A percentile compares a stretch with the other conserved stretches of the same genome.
Conservation (phyloP, 345 rosid genomes). For the Linum lewisii region DNA sequence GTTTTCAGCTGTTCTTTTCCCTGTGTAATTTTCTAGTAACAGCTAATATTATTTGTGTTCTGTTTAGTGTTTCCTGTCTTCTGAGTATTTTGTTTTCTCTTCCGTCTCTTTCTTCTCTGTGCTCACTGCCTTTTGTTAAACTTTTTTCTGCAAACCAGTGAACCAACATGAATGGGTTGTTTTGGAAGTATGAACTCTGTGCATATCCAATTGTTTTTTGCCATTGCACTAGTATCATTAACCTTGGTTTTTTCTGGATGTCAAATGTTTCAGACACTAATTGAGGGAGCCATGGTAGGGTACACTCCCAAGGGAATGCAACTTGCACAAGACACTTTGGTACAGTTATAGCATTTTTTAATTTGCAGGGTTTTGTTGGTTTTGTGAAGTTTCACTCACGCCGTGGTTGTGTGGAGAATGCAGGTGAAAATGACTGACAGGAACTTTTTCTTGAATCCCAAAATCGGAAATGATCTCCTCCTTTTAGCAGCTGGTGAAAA, state of each 20-base stretch:
- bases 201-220: background rate
- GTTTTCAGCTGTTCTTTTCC: too few relatives aligned
- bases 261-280: conserved; percentile 46
- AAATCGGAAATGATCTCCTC: conserved; percentile 67
- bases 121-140: too few relatives aligned
- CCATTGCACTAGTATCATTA: background rate
- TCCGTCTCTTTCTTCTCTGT: too few relatives aligned
- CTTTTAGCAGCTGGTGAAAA: conserved; percentile 77
- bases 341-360: conserved; percentile 18
- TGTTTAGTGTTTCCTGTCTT: background rate
- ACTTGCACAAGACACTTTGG: conserved; percentile 79
- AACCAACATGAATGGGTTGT: too few relatives aligned
- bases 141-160: too few relatives aligned
- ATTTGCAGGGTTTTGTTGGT: background rate
- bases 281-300: conserved; percentile 85
- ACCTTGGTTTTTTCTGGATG: conserved; percentile 4
- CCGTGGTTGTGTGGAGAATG: conserved; percentile 15
- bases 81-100: too few relatives aligned
- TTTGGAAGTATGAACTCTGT: background rate
- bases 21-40: too few relatives aligned
- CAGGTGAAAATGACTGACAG: conserved; percentile 59
- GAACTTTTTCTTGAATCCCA: conserved; percentile 44
- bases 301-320: conserved; percentile 82
- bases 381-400: conserved; percentile 1
- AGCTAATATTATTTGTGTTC: too few relatives aligned